Evolutionary conservation across 257 asterid genomes (phyloP), one percentile per base, ranked within the genome.

Genomic region (Nicotiana obtusifolia): DNA sequence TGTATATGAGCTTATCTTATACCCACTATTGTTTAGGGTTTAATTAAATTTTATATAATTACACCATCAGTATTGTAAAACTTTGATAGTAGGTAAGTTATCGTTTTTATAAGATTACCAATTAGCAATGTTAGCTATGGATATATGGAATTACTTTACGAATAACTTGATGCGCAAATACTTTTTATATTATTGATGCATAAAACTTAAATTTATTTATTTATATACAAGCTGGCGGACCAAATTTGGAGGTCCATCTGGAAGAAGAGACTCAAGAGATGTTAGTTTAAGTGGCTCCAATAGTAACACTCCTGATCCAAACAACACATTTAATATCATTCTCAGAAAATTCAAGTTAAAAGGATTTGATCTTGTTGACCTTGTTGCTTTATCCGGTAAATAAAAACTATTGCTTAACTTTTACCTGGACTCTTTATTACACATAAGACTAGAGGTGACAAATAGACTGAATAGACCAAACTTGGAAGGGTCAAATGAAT

Each of bases 201-300:
- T 11, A 35, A 78, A 81, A 14, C 22, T 83, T 52, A 76, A n/a
- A 2, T 1, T 77, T 37, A 37, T 79, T 60, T 35, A 13, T 76
- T 64, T 53, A 53, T 78, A 53, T 78, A 79, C 86, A 92, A 95
- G 77, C 91, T n/a, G 95, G 92, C 57, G 98, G 98, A 53, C 98
- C 98, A 15, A 88, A 77, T 44, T 94, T 97, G 98, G 94, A 71
- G 82, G 96, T 93, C 97, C 97, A 78, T 26, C 93, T 11, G 98
- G 97, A 82, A 90, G 98, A 86, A 91, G 94, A 86, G 98, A 94
- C 86, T 87, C 98, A 5, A 90, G 66, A 86, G 90, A 87, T 17
- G 97, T 97, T 11, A 94, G 98, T 71, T 77, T 94, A 82, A 94
- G 96, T 83, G 98, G 97, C 78, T 89, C 98, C 44, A 93, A 93